These are phyloP conservation scores for Fistulinella prunicolor DNA, from an alignment of 768 basidiomycete species.

Conservation along the genomic window DNA sequence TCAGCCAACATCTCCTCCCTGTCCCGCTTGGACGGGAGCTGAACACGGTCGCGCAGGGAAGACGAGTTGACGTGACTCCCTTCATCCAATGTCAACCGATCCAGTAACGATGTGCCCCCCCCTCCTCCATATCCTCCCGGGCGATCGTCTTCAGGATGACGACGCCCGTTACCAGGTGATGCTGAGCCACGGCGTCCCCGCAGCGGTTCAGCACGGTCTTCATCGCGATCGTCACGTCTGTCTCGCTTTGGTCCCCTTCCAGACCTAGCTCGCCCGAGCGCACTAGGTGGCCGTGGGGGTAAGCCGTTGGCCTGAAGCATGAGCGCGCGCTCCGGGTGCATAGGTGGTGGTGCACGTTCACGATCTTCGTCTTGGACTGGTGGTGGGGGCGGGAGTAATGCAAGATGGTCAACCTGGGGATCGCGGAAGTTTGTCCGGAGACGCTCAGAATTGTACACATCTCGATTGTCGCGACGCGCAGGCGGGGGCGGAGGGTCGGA, in stretches of 20 bases:
- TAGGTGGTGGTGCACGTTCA: conserved; percentile 14
- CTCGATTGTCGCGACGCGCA: conserved; percentile 9
- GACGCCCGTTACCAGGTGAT: conserved; percentile 15
- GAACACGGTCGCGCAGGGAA: conserved; percentile 39
- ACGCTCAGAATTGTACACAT: conserved; percentile 5
- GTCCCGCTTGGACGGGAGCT: conserved; percentile 33
- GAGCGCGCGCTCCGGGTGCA: conserved; percentile 33
- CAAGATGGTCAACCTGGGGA: neutral
- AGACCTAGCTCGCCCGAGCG: conserved; percentile 12
- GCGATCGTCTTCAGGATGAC: conserved; percentile 14
- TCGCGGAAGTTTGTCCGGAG: conserved; percentile 13
- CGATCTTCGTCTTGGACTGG: conserved; percentile 6
- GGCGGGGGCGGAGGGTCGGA: conserved; percentile 3
- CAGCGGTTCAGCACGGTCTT: conserved; percentile 22
- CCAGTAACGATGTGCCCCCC: conserved; percentile 36
- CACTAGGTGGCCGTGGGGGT: conserved; percentile 27
- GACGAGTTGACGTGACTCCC: conserved; percentile 9
- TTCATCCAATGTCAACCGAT: conserved; percentile 34
- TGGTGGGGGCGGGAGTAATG: conserved; percentile 1
- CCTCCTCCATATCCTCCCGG: neutral
- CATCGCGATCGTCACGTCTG: conserved; percentile 15
- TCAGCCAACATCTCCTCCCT: conserved; percentile 26
- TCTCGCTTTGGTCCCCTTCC: conserved; percentile 20
- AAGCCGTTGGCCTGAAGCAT: conserved; percentile 28
- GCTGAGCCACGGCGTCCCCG: conserved; percentile 10